These are phyloP conservation scores for Leccinum angustisporum DNA, from an alignment of 1,284 basidiomycete species.

Conservation along the genomic window DNA sequence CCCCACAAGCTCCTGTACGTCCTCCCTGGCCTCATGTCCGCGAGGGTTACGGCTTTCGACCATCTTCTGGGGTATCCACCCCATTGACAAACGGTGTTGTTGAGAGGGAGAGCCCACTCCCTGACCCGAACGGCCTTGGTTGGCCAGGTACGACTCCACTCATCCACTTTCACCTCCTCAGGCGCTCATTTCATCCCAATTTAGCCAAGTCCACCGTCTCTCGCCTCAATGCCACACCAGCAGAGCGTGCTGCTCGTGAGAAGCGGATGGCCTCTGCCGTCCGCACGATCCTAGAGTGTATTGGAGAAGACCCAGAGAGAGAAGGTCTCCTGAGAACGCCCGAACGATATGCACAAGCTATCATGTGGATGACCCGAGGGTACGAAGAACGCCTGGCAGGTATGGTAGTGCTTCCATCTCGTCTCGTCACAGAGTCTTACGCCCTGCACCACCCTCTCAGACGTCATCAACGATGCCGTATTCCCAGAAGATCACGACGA, in stretches of 20 bases:
- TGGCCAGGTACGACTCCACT: slow-evolving; percentile 76
- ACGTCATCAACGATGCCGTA: slow-evolving; percentile 98
- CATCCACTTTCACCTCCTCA: slow-evolving; percentile 9
- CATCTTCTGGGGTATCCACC: slow-evolving; percentile 65
- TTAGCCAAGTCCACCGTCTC: slow-evolving; percentile 88
- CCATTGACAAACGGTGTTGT: slow-evolving; percentile 42
- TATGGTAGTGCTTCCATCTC: slow-evolving; percentile 32
- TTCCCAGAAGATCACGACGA: slow-evolving; percentile 99
- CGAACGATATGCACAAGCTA: slow-evolving; percentile 93
- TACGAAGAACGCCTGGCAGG: slow-evolving; percentile 94
- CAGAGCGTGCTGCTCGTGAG: slow-evolving; percentile 72
- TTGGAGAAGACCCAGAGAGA: slow-evolving; percentile 96
- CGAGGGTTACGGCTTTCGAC: slow-evolving; percentile 83
- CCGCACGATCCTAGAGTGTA: slow-evolving; percentile 91
- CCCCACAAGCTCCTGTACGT: slow-evolving; percentile 21
- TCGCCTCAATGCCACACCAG: slow-evolving; percentile 76
- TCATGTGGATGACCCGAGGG: slow-evolving; percentile 99
- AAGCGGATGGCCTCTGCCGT: slow-evolving; percentile 83
- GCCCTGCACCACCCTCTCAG: slow-evolving; percentile 41
- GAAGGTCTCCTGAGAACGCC: slow-evolving; percentile 92
- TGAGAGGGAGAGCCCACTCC: slow-evolving; percentile 49
- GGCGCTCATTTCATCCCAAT: slow-evolving; percentile 4
- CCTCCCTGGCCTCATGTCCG: slow-evolving; percentile 40
- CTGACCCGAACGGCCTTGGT: slow-evolving; percentile 86
- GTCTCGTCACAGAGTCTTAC: slow-evolving; percentile 4